Base-by-base conservation (phyloP, 331 rosid genomes). In the Pyrus hybrid region DNA sequence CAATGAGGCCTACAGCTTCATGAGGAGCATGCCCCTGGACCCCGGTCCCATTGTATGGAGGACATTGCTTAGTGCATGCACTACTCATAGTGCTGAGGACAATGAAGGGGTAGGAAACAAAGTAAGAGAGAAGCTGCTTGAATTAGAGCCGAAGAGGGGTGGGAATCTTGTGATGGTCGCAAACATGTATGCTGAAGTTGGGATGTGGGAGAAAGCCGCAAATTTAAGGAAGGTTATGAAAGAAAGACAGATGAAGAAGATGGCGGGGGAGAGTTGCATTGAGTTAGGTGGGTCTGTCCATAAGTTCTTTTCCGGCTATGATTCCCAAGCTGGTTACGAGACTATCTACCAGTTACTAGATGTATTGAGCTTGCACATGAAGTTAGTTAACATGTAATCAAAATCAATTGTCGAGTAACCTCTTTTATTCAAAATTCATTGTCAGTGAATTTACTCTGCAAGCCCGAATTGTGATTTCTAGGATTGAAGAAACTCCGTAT, bases 121-220 rank as follows among this genome's bases (percentile, higher is more conserved):
- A 76, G 97, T 86, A 12, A 84, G 89, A 41, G 86, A 81, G 86
- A 90, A 47, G 79, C 65, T 94, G 83, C 95, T 94, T 76, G 67
- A 70, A 72, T 68, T 89, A 82, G 96, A 94, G 91, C 97, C 97
- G 10, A 86, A 82, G 77, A 87, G 97, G 76, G 85, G 93, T 57
- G 94, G 90, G 63, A 94, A 94, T 78, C 82, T 88, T 3, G 88
- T 90, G 81, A 88, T 94, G 82, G 90, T 85, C 49, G 95, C 99
- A 30, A 94, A 94, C 81, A 81, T 84, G 91, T 92, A 85, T 73
- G 89, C 96, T 17, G 97, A 90, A 80, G 80, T 61, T 32, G 97
- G 99, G 63, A 86, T 84, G 96, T 94, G 99, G 99, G 92, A 94
- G 32, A 79, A 87, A 53, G 99, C 92, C 2, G 96, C 86, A 10